A percentile compares a stretch with the other conserved stretches of the same genome.
These are phyloP conservation scores for Epithele typhae DNA, from an alignment of 768 basidiomycete genomes.

Conservation along the genomic window DNA sequence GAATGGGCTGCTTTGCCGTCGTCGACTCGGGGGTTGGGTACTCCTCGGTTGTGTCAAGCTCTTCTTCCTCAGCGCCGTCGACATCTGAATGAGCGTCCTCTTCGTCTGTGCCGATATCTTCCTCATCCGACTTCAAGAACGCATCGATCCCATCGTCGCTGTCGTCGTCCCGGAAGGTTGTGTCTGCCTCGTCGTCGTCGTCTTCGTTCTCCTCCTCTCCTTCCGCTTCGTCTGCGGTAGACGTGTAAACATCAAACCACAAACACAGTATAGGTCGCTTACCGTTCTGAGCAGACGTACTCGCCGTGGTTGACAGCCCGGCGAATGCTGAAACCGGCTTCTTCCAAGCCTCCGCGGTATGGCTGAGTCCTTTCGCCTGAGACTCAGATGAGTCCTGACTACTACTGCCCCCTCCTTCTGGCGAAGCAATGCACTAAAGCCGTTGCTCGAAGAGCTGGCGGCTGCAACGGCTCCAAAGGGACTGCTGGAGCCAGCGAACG, in stretches of 20 bases:
- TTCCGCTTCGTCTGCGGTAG: slow-evolving; percentile 7
- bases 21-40: slow-evolving; percentile 6
- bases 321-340: slow-evolving; percentile 19
- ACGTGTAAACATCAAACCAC: no score
- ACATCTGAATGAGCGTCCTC: slow-evolving; percentile 26
- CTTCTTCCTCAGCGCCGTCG: slow-evolving; percentile 18
- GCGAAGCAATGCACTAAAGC: no score
- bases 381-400: no score
- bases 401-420: slow-evolving; percentile 4
- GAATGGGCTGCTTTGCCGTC: slow-evolving; percentile 20
- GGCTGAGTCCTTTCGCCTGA: slow-evolving; percentile 12
- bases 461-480: no score
- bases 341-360: slow-evolving; percentile 11
- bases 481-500: no score
- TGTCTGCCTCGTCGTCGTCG: slow-evolving; percentile 6
- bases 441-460: no score
- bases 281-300: neutral
- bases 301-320: neutral
- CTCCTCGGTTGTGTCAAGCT: slow-evolving; percentile 15
- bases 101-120: slow-evolving; percentile 19
- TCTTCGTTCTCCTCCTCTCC: slow-evolving; percentile 6
- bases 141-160: slow-evolving; percentile 23
- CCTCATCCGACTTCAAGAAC: slow-evolving; percentile 25
- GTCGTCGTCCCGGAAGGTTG: slow-evolving; percentile 3
- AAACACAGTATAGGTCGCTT: no score